Evolutionary conservation across 164 flowering plant genomes (phyloP).

Genomic region (Santalum album): DNA sequence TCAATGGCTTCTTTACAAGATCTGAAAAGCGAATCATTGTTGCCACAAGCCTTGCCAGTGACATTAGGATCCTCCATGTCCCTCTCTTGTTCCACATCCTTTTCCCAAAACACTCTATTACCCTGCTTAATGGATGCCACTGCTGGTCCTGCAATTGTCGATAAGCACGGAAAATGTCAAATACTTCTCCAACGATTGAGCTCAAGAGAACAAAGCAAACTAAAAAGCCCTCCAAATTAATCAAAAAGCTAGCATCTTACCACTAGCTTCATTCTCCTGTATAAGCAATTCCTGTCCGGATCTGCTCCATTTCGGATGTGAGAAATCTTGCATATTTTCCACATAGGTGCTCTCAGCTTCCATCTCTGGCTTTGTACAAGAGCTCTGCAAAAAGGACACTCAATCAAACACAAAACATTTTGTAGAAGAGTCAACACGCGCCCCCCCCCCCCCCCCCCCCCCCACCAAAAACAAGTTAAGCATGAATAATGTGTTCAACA

Average conservation of each 20-base stretch:
- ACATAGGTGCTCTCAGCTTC: slow-evolving; percentile 48
- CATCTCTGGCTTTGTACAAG: slow-evolving; percentile 66
- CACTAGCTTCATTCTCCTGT: slow-evolving; percentile 20
- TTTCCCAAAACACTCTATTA: slow-evolving; percentile 1
- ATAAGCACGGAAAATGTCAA: slow-evolving; percentile 5
- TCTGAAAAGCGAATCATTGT: slow-evolving; percentile 11
- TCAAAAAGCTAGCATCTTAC: slow-evolving; percentile 13
- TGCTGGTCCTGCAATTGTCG: slow-evolving; percentile 7
- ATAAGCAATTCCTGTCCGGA: slow-evolving; percentile 11
- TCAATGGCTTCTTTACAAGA: slow-evolving; percentile 59
- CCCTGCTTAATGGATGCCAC: slow-evolving; percentile 9
- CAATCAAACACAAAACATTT: too few species aligned
- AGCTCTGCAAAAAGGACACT: slow-evolving; percentile 63
- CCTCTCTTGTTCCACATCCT: slow-evolving; percentile 13
- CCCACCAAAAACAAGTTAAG: too few species aligned
- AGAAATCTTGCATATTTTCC: slow-evolving; percentile 29
- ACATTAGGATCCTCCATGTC: slow-evolving; percentile 15
- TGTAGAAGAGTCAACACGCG: too few species aligned
- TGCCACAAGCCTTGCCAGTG: slow-evolving; percentile 16
- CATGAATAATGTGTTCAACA: too few species aligned
- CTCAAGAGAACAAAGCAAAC: background rate
- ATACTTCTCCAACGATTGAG: background rate
- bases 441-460: too few species aligned
- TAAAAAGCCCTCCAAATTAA: background rate
- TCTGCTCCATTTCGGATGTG: slow-evolving; percentile 16